phyloP scores from a whole-genome alignment of 495 filamentous ascomycete genomes.

The Rhypophila decipiens region DNA sequence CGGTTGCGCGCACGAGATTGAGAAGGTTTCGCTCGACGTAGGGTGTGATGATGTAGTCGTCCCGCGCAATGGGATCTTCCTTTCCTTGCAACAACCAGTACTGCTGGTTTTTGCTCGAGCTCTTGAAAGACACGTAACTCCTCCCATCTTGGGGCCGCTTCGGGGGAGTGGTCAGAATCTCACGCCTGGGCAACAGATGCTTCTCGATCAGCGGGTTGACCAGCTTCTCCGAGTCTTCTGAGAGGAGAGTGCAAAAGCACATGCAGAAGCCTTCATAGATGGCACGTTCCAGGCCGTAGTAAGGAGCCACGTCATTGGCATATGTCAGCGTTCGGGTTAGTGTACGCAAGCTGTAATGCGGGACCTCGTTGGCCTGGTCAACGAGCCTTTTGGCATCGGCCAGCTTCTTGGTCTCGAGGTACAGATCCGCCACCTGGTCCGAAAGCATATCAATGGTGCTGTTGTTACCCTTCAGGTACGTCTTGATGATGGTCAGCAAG shows the following conservation, averaged over 20 bases:
- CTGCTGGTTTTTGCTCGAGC: slow-evolving; percentile 55
- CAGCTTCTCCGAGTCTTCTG: slow-evolving; percentile 68
- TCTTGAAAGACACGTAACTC: slow-evolving; percentile 72
- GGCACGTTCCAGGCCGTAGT: slow-evolving; percentile 82
- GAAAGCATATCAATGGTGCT: slow-evolving; percentile 58
- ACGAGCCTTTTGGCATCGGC: slow-evolving; percentile 78
- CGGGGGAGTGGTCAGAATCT: slow-evolving; percentile 68
- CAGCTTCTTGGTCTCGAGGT: slow-evolving; percentile 76
- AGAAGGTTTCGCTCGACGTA: slow-evolving; percentile 91
- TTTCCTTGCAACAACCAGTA: slow-evolving; percentile 85
- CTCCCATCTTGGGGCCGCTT: slow-evolving; percentile 66
- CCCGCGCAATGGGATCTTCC: slow-evolving; percentile 58
- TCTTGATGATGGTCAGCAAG: slow-evolving; percentile 73
- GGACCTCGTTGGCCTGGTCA: slow-evolving; percentile 86
- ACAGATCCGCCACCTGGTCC: slow-evolving; percentile 74
- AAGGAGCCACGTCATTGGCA: slow-evolving; percentile 71
- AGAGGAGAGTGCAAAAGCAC: slow-evolving; percentile 86
- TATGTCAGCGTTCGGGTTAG: slow-evolving; percentile 87
- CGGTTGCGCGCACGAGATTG: slow-evolving; percentile 87
- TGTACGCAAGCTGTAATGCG: slow-evolving; percentile 93
- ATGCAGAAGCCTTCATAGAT: slow-evolving; percentile 97
- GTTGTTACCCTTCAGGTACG: slow-evolving; percentile 68
- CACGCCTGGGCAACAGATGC: slow-evolving; percentile 60
- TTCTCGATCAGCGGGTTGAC: slow-evolving; percentile 75
- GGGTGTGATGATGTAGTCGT: slow-evolving; percentile 92